Evolutionary conservation across 2,329 filamentous ascomycete genomes (phyloP).

Genomic region (Fusarium algeriense): DNA sequence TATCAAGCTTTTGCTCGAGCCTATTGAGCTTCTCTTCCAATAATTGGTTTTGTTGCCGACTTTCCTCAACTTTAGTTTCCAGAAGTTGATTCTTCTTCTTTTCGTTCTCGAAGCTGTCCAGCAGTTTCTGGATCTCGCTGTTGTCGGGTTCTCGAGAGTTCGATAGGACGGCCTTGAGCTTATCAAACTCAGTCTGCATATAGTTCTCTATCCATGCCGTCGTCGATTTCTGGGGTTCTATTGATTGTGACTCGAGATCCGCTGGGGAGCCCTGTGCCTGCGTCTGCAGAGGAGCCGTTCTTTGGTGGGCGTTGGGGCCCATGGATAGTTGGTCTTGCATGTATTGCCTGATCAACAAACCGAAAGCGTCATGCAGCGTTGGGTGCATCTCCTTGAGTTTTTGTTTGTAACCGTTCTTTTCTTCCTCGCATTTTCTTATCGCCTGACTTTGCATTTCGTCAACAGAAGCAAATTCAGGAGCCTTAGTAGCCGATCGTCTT

Average conservation of each 20-base stretch:
- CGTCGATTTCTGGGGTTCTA: slow-evolving; percentile 15
- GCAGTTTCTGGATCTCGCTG: slow-evolving; percentile 23
- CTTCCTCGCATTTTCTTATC: slow-evolving; percentile 20
- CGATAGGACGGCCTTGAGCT: slow-evolving; percentile 19
- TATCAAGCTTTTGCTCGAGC: slow-evolving; percentile 46
- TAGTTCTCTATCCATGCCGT: slow-evolving; percentile 7
- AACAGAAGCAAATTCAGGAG: slow-evolving; percentile 42
- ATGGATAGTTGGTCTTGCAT: slow-evolving; percentile 2
- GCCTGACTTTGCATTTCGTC: slow-evolving; percentile 35
- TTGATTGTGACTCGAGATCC: slow-evolving; percentile 4
- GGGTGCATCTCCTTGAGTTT: slow-evolving; percentile 20
- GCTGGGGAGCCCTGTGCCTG: neutral
- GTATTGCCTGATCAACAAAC: neutral
- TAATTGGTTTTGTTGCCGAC: slow-evolving; percentile 13
- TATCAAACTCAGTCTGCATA: slow-evolving; percentile 29
- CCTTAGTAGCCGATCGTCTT: slow-evolving; percentile 26
- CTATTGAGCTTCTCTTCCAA: slow-evolving; percentile 35
- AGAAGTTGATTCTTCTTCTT: slow-evolving; percentile 26
- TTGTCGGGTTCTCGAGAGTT: neutral
- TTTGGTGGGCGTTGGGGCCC: slow-evolving; percentile 6
- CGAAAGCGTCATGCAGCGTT: slow-evolving; percentile 14
- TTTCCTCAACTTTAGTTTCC: slow-evolving; percentile 14
- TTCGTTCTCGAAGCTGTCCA: slow-evolving; percentile 27
- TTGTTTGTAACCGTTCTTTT: slow-evolving; percentile 10
- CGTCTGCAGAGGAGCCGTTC: neutral